Evolutionary conservation across 1,284 basidiomycete genomes (phyloP), one percentile per base, ranked within the genome.

Genomic region (Phlebopus sp.): DNA sequence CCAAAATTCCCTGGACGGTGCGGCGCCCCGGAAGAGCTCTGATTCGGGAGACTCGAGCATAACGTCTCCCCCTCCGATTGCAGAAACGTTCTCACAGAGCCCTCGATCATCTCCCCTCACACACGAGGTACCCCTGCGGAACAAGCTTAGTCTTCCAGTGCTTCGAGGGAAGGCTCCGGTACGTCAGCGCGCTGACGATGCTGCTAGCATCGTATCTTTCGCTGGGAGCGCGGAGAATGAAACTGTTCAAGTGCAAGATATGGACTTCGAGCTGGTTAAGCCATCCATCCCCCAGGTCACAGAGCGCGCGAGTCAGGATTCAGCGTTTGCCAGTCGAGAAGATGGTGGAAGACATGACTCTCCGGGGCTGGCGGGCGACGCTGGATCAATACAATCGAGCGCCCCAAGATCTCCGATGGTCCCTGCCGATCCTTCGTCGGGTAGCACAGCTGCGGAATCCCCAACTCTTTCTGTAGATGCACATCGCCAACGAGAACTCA

Each of bases 221-320:
- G 36, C 52, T 3, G 37, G 21, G 0, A 66, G 53, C 43, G 59
- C 43, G 49, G 68, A 52, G 52, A 68, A 70, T 30, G 72, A 78
- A 54, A 77, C 69, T 2, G 75, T 90, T 6, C 86, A 89, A 48
- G 82, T 90, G 9, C 71, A 86, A 58, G 83, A 90, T 56, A 84
- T 82, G 72, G 87, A 90, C 59, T 90, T 90, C 56, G 86, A 90
- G 67, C 75, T 90, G 18, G 73, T 90, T 35, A 73, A 77, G 19
- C 87, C 86, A 0, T 73, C 69, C 10, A 57, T 84, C 6, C 64
- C 76, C 0, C 70, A 70, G 18, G 58, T 74, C 29, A 60, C 72
- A 2, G 69, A 74, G 1, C 70, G 79, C 32, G 64, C 66, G 5
- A 81, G 79, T 55, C 79, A 83, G 47, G 84, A 88, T 48, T 81